Percentiles rank a stretch among this genome's conserved stretches.
Conservation (phyloP, 208 protist species). For the Entamoeba invadens region DNA sequence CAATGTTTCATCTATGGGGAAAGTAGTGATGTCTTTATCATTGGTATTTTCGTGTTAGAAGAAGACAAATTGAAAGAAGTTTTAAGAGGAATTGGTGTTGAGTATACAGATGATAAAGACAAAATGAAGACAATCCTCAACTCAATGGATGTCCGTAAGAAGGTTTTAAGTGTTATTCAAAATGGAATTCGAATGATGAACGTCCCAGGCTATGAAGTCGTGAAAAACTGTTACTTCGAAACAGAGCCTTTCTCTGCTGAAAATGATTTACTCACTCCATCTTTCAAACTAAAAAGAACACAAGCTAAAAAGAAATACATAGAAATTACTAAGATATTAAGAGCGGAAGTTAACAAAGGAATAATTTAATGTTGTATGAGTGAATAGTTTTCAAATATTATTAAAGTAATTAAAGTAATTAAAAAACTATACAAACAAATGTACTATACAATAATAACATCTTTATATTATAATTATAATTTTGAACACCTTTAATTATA, state of each 20-base stretch:
- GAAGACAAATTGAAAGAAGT: background rate
- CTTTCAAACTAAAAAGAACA: conserved; percentile 16
- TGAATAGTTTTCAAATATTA: no score
- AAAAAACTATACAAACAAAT: no score
- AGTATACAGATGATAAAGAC: background rate
- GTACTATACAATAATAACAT: no score
- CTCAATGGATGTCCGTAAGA: background rate
- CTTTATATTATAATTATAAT: no score
- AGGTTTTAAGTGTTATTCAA: background rate
- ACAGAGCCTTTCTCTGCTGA: background rate
- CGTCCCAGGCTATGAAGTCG: background rate
- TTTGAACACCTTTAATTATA: no score
- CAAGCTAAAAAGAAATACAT: background rate
- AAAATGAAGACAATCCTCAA: background rate
- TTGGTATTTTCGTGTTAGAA: background rate
- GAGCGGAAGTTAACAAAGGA: background rate
- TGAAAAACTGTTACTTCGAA: background rate
- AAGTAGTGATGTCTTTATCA: background rate
- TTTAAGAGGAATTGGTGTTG: background rate
- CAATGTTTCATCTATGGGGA: background rate
- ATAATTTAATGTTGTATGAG: no score
- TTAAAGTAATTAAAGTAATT: no score
- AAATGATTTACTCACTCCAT: conserved; percentile 8
- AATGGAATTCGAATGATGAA: background rate
- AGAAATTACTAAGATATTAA: background rate